Evolutionary conservation across 768 basidiomycete genomes (phyloP), one percentile per base, ranked within the genome.

Genomic region (Nidularia pulvinata): DNA sequence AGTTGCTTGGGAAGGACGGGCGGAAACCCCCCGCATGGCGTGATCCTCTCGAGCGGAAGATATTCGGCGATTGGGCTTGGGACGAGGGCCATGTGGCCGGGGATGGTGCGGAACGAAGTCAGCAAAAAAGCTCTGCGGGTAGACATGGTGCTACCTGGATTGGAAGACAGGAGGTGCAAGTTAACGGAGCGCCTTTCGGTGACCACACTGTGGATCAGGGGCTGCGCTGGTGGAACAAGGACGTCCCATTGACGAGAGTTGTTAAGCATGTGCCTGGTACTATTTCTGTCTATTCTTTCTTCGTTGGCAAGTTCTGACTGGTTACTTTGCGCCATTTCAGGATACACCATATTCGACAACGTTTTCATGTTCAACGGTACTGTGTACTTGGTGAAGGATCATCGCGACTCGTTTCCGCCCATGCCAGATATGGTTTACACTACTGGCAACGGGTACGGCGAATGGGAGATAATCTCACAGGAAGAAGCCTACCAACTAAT

Each of bases 341-440:
- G 94, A 3, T 91, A 86, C 70, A 93, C 90, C 1, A 81, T 94
- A 44, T 73, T 95, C 52, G 91, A 95, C 61, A 88, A 91, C 55
- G 77, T 92, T n/a, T 82, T 88, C 61, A 69, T 89, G n/a, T 74
- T 80, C 60, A 85, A 89, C 58, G 85, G 85, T 7, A 83, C 84
- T 2, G 79, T 92, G 55, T 91, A 84, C 66, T 67, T 95, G 54
- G 85, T 95, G 35, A 82, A 86, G 4, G 86, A 93, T 10, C 10
- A 39, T 10, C 10, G 16, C 64, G 75, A 85, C 55, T 69, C 73
- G n/a, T 79, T 93, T 48, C 94, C 93, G 1, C 54, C 78, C 1
- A 64, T 86, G 33, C 65, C 66, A 4, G 68, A 74, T 1, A 86
- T 90, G 16, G 70, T 81, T 35, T 71, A 80, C 33, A 81, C 68